These are phyloP conservation scores for Geosmithia putterillii DNA, from an alignment of 2,329 filamentous ascomycete species.

Conservation along the genomic window DNA sequence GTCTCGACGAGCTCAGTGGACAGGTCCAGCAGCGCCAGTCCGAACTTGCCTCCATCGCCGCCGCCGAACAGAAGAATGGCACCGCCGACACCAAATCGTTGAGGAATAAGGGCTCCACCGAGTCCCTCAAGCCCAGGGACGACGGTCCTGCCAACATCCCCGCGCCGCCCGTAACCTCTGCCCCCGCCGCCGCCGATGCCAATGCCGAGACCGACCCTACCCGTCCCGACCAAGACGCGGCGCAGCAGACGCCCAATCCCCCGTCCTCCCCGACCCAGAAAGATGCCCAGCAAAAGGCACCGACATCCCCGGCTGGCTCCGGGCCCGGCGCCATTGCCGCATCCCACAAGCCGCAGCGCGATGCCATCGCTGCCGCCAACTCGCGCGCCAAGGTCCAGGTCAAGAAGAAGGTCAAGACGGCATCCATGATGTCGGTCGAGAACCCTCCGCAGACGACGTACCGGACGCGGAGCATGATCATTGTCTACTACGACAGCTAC, in stretches of 20 bases:
- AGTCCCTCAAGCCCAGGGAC: conserved; percentile 38
- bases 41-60: conserved; percentile 39
- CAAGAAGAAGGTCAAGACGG: conserved; percentile 36
- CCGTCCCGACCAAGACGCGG: conserved; percentile 4
- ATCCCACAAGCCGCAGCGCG: conserved; percentile 26
- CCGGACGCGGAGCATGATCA: conserved; percentile 61
- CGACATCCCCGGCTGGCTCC: conserved; percentile 11
- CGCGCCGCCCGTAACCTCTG: conserved; percentile 4
- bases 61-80: conserved; percentile 9
- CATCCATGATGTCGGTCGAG: conserved; percentile 37
- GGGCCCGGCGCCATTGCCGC: conserved; percentile 13
- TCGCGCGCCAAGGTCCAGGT: conserved; percentile 32
- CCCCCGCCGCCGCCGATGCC: too few species aligned
- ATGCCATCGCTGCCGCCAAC: conserved; percentile 31
- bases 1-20: conserved; percentile 46
- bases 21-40: conserved; percentile 50
- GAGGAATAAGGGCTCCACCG: conserved; percentile 38
- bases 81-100: conserved; percentile 25
- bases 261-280: too few species aligned
- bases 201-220: not conserved
- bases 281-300: conserved; percentile 1
- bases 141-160: conserved; percentile 19
- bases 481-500: conserved; percentile 87
- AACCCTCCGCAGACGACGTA: conserved; percentile 40
- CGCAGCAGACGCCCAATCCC: not conserved